phyloP scores from a whole-genome alignment of 495 filamentous ascomycete genomes.

The Bombardia bombarda region DNA sequence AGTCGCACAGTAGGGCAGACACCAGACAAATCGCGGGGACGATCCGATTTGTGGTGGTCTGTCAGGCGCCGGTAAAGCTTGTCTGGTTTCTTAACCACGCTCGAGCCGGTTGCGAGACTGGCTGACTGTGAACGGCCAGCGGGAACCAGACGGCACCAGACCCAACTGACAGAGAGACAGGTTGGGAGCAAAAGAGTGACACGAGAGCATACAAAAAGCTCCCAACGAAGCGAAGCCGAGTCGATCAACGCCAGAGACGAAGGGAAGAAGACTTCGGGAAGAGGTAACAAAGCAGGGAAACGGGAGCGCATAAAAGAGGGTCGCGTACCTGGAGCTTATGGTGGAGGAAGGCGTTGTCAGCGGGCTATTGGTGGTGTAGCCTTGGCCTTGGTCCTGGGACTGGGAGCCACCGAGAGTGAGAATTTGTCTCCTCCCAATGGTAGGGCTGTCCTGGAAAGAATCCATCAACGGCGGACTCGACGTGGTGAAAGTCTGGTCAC shows the following conservation, averaged over 20 bases:
- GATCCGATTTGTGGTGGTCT: constrained; percentile 10
- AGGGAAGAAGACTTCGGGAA: constrained; percentile 4
- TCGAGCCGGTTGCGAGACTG: no score
- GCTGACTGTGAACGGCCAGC: no score
- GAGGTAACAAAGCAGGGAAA: constrained; percentile 1
- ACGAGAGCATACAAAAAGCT: neutral
- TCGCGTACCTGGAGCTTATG: constrained; percentile 18
- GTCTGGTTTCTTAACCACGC: constrained; percentile 1
- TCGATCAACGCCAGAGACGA: neutral
- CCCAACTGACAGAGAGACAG: neutral
- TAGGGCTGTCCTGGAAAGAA: constrained; percentile 30
- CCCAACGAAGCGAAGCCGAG: neutral
- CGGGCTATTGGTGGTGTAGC: constrained; percentile 19
- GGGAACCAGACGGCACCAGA: no score
- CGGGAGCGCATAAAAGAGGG: constrained; percentile 3
- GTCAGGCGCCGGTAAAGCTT: constrained; percentile 1
- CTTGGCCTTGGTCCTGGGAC: no score
- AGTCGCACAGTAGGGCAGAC: constrained; percentile 26
- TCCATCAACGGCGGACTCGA: constrained; percentile 16
- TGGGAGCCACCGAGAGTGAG: constrained; percentile 3
- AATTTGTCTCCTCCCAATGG: constrained; percentile 26
- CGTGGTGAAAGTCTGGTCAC: constrained; percentile 20
- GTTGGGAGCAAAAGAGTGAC: no score
- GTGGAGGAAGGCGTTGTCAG: constrained; percentile 15
- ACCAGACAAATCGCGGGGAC: constrained; percentile 11